A percentile compares a stretch with the other conserved stretches of the same genome.
These are phyloP conservation scores for Fusarium nisikadoi DNA, from an alignment of 2,329 filamentous ascomycete genomes.

Conservation along the genomic window DNA sequence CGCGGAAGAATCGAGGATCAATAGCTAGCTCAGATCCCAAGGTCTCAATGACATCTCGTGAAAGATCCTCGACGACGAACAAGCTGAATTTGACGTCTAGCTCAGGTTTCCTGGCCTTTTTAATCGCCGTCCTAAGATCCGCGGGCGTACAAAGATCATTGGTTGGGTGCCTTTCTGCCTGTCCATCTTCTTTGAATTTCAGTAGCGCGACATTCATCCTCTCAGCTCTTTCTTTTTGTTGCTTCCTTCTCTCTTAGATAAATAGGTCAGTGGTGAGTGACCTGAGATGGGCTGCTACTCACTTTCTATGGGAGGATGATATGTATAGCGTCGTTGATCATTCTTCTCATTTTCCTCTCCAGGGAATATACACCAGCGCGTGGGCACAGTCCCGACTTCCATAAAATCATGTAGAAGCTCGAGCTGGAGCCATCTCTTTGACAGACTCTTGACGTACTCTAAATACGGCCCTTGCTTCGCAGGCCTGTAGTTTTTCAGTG, in stretches of 20 bases:
- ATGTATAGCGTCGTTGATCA: background rate
- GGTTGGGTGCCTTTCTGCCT: accelerated
- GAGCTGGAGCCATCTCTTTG: background rate
- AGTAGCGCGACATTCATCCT: background rate
- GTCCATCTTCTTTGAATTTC: background rate
- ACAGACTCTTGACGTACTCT: background rate
- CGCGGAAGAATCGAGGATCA: background rate
- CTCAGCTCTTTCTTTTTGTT: background rate
- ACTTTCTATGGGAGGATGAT: accelerated
- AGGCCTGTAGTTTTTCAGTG: accelerated
- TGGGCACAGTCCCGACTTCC: background rate
- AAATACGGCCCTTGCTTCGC: background rate
- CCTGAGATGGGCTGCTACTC: accelerated
- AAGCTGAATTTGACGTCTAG: accelerated
- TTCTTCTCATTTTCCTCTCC: background rate
- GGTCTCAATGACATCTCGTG: background rate
- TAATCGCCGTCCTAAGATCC: accelerated
- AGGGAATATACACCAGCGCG: background rate
- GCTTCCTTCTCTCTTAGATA: accelerated
- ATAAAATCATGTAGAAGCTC: background rate
- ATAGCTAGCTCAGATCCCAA: background rate
- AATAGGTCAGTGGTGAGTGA: accelerated
- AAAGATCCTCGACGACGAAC: background rate
- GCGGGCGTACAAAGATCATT: accelerated
- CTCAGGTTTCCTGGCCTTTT: accelerated